Base-by-base conservation (phyloP, 2,329 filamentous ascomycete species). In the Aspergillus sp. region DNA sequence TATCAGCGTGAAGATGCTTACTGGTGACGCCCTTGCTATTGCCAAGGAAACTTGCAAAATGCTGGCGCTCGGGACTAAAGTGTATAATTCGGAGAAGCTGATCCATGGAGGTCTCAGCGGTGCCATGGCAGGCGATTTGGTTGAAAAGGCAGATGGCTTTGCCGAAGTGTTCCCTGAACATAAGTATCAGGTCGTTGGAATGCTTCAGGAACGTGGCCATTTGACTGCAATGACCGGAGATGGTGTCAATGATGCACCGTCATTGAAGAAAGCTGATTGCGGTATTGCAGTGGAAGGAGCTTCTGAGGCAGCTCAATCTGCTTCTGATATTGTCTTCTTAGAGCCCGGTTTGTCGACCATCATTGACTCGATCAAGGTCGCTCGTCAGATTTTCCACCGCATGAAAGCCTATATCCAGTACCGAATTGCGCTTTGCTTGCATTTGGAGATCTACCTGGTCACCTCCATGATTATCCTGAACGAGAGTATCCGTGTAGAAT, bases 1-100 rank as follows among this genome's bases (percentile, higher is more conserved):
- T 70, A 84, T 89, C 23, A 83, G 81, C 51, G 85, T 89, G 53
- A 88, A 88, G 76, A 88, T 88, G 85, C 75, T 88, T 65, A 89
- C 85, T 65, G 85, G 85, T 75, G 85, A 88, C 66, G 85, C 85
- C 50, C 84, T 88, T 59, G 85, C 85, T 53, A 89, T 88, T 59
- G 85, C 85, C 44, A 88, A 88, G 71, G 85, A 89, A 71, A 88
- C 85, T 51, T 88, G 85, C 77, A 87, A 87, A 71, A 88, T 88
- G 83, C 76, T 88, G 59, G 83, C 84, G 50, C 78, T 88, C 46
- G 85, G 85, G 49, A 88, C 85, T 56, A 88, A 88, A 74, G 85
- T 89, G 52, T 88, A 88, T 73, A 88, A 88, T 73, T 88, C 85
- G 38, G 82, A 86, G 59, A 85, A 84, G 71, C 78, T 89, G 52